phyloP scores from a whole-genome alignment of 164 flowering plant species.

The Piper betle region DNA sequence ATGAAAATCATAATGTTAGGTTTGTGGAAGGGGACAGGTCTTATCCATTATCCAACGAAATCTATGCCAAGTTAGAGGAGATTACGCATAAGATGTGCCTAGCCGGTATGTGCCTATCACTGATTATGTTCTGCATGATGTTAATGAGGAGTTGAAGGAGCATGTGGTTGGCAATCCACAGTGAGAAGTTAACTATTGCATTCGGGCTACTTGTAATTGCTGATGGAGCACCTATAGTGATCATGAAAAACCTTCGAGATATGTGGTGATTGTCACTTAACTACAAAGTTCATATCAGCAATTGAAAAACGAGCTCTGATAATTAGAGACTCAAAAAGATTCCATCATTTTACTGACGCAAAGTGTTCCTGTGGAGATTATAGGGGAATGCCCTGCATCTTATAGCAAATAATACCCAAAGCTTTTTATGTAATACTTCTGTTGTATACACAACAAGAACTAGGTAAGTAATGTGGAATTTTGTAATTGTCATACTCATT shows the following conservation, averaged over 20 bases:
- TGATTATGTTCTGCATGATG: conserved; percentile 4
- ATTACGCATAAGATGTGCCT: not conserved
- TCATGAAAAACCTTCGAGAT: conserved; percentile 28
- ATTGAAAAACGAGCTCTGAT: conserved; percentile 21
- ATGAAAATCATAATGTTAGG: conserved; percentile 3
- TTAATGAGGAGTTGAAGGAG: conserved; percentile 1
- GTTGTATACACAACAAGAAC: no score
- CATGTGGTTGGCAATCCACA: conserved; percentile 14
- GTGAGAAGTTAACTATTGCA: conserved; percentile 38
- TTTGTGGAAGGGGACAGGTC: conserved; percentile 10
- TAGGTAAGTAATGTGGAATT: no score
- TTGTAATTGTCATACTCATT: no score
- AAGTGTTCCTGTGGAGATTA: conserved; percentile 30
- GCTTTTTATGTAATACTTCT: no score
- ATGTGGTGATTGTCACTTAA: conserved; percentile 34
- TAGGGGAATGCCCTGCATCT: conserved; percentile 7
- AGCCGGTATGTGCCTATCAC: conserved; percentile 1
- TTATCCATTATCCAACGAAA: conserved; percentile 9
- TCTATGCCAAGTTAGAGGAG: conserved; percentile 1
- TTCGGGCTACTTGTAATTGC: conserved; percentile 30
- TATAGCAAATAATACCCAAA: no score
- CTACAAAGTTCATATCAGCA: conserved; percentile 17
- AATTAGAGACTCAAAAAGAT: conserved; percentile 33
- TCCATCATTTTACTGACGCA: conserved; percentile 31
- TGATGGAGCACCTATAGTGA: conserved; percentile 19